Evolutionary conservation across 306 rosid genomes (phyloP), one percentile per base, ranked within the genome.

Genomic region (Vicia faba): DNA sequence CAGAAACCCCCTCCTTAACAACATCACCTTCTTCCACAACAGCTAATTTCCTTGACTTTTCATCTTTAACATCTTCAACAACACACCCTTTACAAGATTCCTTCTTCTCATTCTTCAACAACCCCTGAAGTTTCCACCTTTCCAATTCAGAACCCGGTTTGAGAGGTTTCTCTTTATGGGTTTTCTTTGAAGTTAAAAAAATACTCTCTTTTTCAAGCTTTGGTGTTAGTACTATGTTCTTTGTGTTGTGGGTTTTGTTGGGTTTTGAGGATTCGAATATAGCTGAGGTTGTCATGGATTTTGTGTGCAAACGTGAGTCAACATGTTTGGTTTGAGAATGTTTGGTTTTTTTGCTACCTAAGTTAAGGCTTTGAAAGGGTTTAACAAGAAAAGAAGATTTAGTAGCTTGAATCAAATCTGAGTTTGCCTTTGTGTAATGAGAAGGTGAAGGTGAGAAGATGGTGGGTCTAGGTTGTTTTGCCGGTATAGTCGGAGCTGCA

Each of bases 231-330:
- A 25, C 11, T 26, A 1, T 55, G 39, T 12, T 55, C 1, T 55
- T 4, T 0, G 16, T 26, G 4, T 49, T 19, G 13, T 49, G 56
- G 1, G 63, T 71, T 67, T 76, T 41, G 11, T 72, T 65, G 0
- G 78, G 48, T 76, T 74, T 82, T 46, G 87, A 84, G 41, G 89
- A 73, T 60, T 80, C 87, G 4, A 76, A 13, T n/a, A 79, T 78
- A 39, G 83, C 74, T 5, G 96, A 87, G 43, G 77, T 23, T n/a
- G 95, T 15, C 82, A 85, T 64, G 68, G 89, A 25, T 20, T 82
- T 80, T 60, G 75, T 75, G 41, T 79, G 84, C 67, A 69, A 71
- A 56, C 13, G 80, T 4, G 74, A 20, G 77, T 86, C 81, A 3
- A 69, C 2, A 53, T 69, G 76, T 71, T 71, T 72, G 13, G 77